Evolutionary conservation across 2,329 filamentous ascomycete species (phyloP).

Genomic region (Pseudogymnoascus sp.): DNA sequence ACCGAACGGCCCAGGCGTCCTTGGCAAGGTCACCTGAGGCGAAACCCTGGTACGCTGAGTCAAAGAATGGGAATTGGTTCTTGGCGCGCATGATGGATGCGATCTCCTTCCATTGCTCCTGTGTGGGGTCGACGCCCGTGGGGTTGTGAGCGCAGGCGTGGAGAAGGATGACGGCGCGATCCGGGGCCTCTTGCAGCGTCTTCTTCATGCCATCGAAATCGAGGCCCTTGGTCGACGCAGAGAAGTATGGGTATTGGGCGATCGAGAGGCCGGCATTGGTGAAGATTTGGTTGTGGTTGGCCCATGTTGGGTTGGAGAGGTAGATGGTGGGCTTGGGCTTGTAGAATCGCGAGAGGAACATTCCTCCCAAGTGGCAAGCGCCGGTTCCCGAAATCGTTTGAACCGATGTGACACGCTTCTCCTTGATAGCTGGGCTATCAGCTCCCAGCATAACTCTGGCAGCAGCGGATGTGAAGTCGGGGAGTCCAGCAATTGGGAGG

Average conservation of each 20-base stretch:
- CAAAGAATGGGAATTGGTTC: conserved; percentile 95
- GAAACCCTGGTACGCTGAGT: conserved; percentile 96
- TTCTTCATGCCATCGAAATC: conserved; percentile 85
- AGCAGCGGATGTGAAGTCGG: conserved; percentile 79
- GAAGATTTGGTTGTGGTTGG: conserved; percentile 98
- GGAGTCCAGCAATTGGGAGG: conserved; percentile 85
- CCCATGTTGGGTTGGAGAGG: conserved; percentile 93
- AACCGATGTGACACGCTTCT: conserved; percentile 73
- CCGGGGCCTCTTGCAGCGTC: conserved; percentile 62
- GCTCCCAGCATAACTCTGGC: conserved; percentile 80
- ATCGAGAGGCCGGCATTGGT: conserved; percentile 74
- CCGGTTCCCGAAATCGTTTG: conserved; percentile 98
- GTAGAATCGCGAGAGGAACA: conserved; percentile 94
- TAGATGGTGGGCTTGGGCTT: conserved; percentile 68
- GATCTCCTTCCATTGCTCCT: conserved; percentile 90
- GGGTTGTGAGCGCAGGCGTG: conserved; percentile 98
- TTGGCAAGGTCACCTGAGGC: conserved; percentile 80
- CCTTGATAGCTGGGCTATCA: conserved; percentile 71
- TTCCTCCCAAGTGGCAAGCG: conserved; percentile 83
- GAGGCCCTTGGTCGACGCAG: conserved; percentile 77
- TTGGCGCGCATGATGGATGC: conserved; percentile 68
- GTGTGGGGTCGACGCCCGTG: conserved; percentile 89
- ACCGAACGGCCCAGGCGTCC: conserved; percentile 86
- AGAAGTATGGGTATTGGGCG: conserved; percentile 90
- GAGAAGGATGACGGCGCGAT: conserved; percentile 78